Percentiles rank a stretch among this genome's conserved stretches.
Conservation (phyloP, 805 yeast genomes). For the Candida ficus region DNA sequence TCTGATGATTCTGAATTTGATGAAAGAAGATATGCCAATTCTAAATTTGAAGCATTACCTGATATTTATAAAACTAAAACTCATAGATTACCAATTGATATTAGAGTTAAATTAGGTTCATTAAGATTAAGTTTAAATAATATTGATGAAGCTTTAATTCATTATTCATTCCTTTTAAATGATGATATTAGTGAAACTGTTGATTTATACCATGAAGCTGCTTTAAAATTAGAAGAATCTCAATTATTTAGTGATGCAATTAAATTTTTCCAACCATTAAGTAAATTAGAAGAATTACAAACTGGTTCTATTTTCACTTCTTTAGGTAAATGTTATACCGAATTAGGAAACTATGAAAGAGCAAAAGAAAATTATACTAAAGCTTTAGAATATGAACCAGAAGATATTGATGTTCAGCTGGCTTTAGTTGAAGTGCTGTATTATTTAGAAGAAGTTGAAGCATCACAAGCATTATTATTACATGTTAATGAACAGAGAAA, state of each 20-base stretch:
- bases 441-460: slow-evolving; percentile 53
- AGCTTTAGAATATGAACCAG: slow-evolving; percentile 51
- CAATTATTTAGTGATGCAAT: slow-evolving; percentile 76
- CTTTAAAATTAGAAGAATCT: slow-evolving; percentile 60
- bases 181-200: slow-evolving; percentile 56
- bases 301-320: slow-evolving; percentile 43
- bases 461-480: slow-evolving; percentile 47
- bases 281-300: slow-evolving; percentile 47
- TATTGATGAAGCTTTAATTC: slow-evolving; percentile 65
- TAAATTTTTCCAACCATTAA: slow-evolving; percentile 53
- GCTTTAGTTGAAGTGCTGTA: slow-evolving; percentile 80
- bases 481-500: slow-evolving; percentile 46
- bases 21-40: slow-evolving; percentile 49
- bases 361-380: slow-evolving; percentile 58
- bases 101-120: slow-evolving; percentile 74
- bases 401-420: slow-evolving; percentile 66
- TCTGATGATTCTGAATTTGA: slow-evolving; percentile 82
- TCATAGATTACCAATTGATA: slow-evolving; percentile 73
- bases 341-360: slow-evolving; percentile 59
- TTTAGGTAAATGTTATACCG: slow-evolving; percentile 74
- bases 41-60: slow-evolving; percentile 37
- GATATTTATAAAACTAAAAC: slow-evolving; percentile 32
- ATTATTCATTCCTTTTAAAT: slow-evolving; percentile 54
- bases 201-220: slow-evolving; percentile 77
- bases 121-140: slow-evolving; percentile 63